Conservation (phyloP, 2,329 filamentous ascomycete species). For the Epicoccum sorghinum region DNA sequence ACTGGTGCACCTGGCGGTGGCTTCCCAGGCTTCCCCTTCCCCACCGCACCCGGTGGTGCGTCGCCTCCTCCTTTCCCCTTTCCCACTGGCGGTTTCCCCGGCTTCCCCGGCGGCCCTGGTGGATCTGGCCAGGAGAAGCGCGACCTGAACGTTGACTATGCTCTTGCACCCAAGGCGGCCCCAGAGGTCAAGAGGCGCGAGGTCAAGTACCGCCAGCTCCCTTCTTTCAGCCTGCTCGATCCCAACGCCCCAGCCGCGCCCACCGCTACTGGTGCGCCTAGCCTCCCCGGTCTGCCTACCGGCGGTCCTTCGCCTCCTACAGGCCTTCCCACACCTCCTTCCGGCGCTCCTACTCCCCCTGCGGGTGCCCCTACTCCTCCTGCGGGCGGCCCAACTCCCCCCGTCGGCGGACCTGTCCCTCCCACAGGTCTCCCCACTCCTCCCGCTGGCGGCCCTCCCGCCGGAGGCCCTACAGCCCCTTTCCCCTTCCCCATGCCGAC, state of each 20-base stretch:
- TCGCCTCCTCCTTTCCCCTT: not conserved
- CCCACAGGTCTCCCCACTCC: not conserved
- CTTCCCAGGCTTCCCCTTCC: not conserved
- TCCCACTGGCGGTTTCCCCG: constrained; percentile 7
- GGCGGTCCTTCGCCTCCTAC: not conserved
- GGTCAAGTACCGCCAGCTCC: constrained; percentile 18
- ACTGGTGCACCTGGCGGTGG: not conserved
- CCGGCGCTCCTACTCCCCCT: not conserved
- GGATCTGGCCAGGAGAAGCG: constrained; percentile 6
- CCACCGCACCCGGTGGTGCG: not conserved
- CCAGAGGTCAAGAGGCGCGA: not conserved
- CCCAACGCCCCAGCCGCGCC: constrained; percentile 7
- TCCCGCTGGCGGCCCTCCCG: not conserved
- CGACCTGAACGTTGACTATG: constrained; percentile 22
- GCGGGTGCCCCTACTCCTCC: not conserved
- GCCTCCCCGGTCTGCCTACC: not conserved
- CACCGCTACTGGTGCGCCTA: not conserved
- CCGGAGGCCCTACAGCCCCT: not conserved
- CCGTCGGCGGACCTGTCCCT: not conserved
- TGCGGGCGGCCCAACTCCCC: not conserved
- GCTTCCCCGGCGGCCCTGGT: constrained; percentile 1
- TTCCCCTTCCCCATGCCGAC: not conserved
- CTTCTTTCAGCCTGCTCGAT: constrained; percentile 19
- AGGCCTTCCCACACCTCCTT: constrained; percentile 1
- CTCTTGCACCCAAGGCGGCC: constrained; percentile 18